These are phyloP conservation scores for Pseudogymnoascus sp. DNA, from an alignment of 2,329 filamentous ascomycete species.

Conservation along the genomic window DNA sequence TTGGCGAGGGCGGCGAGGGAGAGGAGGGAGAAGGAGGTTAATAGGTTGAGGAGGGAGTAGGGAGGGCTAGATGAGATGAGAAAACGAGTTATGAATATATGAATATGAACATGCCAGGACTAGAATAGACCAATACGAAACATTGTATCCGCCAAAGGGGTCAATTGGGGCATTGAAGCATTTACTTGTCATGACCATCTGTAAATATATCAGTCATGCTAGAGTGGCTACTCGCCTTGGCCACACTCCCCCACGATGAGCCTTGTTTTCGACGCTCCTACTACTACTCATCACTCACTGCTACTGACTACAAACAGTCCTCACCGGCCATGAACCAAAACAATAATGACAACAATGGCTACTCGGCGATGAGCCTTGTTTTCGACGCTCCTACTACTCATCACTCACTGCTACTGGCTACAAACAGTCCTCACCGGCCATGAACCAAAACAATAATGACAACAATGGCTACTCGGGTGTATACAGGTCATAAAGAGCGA, in stretches of 20 bases:
- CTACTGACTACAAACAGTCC: not conserved
- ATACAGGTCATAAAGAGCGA: not conserved
- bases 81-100: not conserved
- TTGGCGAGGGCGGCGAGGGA: constrained; percentile 50
- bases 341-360: not conserved
- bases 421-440: not conserved
- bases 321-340: not conserved
- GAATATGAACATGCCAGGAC: not conserved
- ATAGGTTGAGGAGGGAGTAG: constrained; percentile 50
- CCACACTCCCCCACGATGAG: not conserved
- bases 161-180: not conserved
- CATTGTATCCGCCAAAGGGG: not conserved
- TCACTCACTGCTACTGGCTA: not conserved
- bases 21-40: constrained; percentile 47
- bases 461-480: not conserved
- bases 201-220: not conserved
- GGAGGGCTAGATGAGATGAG: constrained; percentile 44
- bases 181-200: not conserved
- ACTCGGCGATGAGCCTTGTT: not conserved
- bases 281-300: not conserved
- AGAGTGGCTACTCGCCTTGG: not conserved
- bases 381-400: not conserved
- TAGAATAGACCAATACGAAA: not conserved
- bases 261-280: not conserved
- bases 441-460: not conserved